phyloP scores from a whole-genome alignment of 2,329 filamentous ascomycete genomes.

The Penicillium hordei region DNA sequence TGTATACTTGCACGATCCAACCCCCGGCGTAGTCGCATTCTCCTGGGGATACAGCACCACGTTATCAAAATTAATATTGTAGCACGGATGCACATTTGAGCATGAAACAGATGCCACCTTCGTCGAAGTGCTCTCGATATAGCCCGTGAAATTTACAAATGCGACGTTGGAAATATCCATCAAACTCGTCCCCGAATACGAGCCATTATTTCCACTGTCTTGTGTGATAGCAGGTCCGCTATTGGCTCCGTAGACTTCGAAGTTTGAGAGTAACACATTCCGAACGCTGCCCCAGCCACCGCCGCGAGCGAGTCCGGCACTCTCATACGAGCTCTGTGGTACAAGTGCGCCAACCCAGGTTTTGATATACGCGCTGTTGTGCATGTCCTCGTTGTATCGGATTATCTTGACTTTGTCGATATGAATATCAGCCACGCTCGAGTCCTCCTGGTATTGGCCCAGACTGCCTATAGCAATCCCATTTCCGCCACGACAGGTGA shows the following conservation, averaged over 20 bases:
- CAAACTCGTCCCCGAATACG: constrained; percentile 49
- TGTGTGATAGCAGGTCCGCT: constrained; percentile 49
- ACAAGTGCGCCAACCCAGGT: constrained; percentile 55
- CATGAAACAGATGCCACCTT: constrained; percentile 43
- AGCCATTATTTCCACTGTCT: constrained; percentile 53
- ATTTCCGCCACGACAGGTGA: constrained; percentile 56
- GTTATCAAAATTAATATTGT: constrained; percentile 50
- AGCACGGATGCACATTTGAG: constrained; percentile 51
- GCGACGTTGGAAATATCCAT: constrained; percentile 53
- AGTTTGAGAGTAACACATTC: constrained; percentile 55
- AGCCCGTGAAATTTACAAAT: constrained; percentile 55
- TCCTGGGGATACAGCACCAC: constrained; percentile 35
- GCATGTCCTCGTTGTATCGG: constrained; percentile 49
- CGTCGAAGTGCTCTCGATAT: constrained; percentile 36
- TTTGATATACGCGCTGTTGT: constrained; percentile 56
- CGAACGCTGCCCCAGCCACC: constrained; percentile 56
- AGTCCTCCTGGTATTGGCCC: constrained; percentile 58
- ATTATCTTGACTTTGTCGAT: constrained; percentile 50
- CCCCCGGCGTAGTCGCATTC: constrained; percentile 35
- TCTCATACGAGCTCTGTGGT: constrained; percentile 51
- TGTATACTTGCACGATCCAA: constrained; percentile 40
- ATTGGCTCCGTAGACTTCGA: constrained; percentile 48
- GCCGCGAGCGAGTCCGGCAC: constrained; percentile 49
- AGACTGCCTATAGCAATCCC: constrained; percentile 54
- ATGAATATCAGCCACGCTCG: constrained; percentile 51